Conservation (phyloP, 306 rosid species). For the Corylus avellana region DNA sequence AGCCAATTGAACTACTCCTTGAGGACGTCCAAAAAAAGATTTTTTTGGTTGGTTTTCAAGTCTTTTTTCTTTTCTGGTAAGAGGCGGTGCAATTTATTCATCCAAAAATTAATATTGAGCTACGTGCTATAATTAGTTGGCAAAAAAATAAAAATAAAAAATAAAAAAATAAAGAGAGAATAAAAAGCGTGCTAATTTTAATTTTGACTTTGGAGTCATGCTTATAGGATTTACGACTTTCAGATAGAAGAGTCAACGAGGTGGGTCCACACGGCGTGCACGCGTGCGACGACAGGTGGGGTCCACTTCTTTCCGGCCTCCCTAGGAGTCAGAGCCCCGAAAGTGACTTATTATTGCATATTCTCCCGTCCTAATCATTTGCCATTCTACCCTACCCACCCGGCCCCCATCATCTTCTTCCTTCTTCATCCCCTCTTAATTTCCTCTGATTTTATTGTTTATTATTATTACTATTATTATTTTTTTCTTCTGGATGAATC, state of each 20-base stretch:
- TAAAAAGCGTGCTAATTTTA: neutral
- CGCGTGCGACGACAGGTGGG: constrained; percentile 74
- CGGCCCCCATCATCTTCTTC: neutral
- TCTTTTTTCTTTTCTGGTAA: neutral
- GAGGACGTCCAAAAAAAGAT: no score
- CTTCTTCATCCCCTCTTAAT: neutral
- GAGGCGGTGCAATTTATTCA: no score
- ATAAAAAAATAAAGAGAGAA: neutral
- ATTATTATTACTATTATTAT: no score
- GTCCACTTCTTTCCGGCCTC: constrained; percentile 34
- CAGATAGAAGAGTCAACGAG: constrained; percentile 42
- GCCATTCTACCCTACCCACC: constrained; percentile 20
- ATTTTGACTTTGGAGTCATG: neutral
- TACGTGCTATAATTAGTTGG: neutral
- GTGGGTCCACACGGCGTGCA: constrained; percentile 81
- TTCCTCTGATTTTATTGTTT: neutral
- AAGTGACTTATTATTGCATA: constrained; percentile 41
- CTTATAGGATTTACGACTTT: constrained; percentile 17
- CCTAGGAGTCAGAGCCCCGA: constrained; percentile 91
- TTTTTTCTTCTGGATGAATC: neutral
- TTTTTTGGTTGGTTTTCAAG: no score
- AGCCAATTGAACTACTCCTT: no score
- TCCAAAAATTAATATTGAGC: no score
- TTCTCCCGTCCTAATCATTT: constrained; percentile 43
- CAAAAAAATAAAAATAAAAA: neutral